These are phyloP conservation scores for Epipyxis sp. DNA, from an alignment of 108 stramenopile genomes.

Conservation along the genomic window DNA sequence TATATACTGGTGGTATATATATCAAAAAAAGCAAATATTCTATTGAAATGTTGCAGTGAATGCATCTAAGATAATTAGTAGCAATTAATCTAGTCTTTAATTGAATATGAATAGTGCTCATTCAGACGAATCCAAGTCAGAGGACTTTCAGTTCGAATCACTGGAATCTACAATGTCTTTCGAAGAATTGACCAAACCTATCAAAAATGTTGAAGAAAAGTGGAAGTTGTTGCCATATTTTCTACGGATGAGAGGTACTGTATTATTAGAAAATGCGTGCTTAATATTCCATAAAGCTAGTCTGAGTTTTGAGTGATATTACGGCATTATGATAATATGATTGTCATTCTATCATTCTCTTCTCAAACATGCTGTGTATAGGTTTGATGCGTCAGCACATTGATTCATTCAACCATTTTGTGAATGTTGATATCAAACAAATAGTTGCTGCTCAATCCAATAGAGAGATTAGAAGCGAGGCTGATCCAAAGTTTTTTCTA, in stretches of 20 bases:
- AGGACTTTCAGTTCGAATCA: too few relatives aligned
- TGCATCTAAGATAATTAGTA: too few relatives aligned
- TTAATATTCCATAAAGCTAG: neutral
- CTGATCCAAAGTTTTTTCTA: constrained; percentile 91
- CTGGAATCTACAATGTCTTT: neutral
- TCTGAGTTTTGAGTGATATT: neutral
- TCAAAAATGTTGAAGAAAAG: constrained; percentile 79
- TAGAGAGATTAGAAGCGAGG: constrained; percentile 71
- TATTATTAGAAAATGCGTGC: constrained; percentile 64
- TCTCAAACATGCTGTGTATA: too few relatives aligned
- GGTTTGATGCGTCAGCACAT: constrained; percentile 78
- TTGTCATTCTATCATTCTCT: too few relatives aligned
- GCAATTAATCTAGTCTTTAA: too few relatives aligned
- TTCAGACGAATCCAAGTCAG: too few relatives aligned
- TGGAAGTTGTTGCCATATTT: constrained; percentile 94
- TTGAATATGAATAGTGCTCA: too few relatives aligned
- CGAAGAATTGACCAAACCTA: constrained; percentile 47
- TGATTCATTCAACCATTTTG: constrained; percentile 95
- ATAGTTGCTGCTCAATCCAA: constrained; percentile 64
- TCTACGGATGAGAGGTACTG: constrained; percentile 75
- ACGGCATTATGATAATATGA: neutral
- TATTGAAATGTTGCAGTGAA: too few relatives aligned
- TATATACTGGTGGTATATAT: too few relatives aligned
- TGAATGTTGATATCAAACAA: constrained; percentile 83
- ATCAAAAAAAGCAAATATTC: too few relatives aligned